A percentile compares a stretch with the other conserved stretches of the same genome.
Evolutionary conservation across 2,329 filamentous ascomycete genomes (phyloP).

Genomic region (Hyphodiscus sp.): DNA sequence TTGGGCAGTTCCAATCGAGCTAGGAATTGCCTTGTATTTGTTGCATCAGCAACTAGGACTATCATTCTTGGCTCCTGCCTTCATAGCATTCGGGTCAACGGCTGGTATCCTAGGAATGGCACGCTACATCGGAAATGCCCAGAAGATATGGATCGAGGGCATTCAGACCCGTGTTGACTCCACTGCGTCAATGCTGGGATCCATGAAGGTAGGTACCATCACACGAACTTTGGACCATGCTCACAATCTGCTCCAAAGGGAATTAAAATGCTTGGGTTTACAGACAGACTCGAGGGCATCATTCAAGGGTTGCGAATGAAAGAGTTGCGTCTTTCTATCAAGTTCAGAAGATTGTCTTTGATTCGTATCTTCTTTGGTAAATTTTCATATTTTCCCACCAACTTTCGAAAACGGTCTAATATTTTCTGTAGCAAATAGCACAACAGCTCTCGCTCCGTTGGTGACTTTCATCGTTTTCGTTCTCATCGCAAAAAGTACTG

Average conservation of each 20-base stretch:
- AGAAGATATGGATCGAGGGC: slow-evolving; percentile 27
- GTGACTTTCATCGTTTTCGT: slow-evolving; percentile 36
- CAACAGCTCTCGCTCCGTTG: slow-evolving; percentile 30
- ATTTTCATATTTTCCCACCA: neutral
- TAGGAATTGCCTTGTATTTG: slow-evolving; percentile 26
- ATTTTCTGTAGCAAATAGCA: slow-evolving; percentile 18
- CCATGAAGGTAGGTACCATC: slow-evolving; percentile 23
- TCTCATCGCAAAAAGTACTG: slow-evolving; percentile 24
- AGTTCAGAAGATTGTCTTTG: slow-evolving; percentile 31
- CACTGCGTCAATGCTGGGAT: slow-evolving; percentile 26
- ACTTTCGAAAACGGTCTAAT: neutral
- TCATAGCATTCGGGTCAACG: slow-evolving; percentile 24
- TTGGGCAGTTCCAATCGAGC: slow-evolving; percentile 27
- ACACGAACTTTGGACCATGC: neutral
- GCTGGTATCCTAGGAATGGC: slow-evolving; percentile 19
- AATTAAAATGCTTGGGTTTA: slow-evolving; percentile 32
- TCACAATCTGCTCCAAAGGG: slow-evolving; percentile 9
- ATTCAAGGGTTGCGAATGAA: slow-evolving; percentile 32
- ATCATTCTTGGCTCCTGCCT: slow-evolving; percentile 20
- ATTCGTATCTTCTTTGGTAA: slow-evolving; percentile 16
- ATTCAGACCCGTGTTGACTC: slow-evolving; percentile 27
- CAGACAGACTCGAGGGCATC: slow-evolving; percentile 27
- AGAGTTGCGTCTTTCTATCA: slow-evolving; percentile 35
- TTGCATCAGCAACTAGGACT: slow-evolving; percentile 25
- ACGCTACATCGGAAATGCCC: slow-evolving; percentile 20